Percentiles rank a stretch among this genome's conserved stretches.
These are phyloP conservation scores for Acorus calamus DNA, from an alignment of 106 monocot species.

Conservation along the genomic window DNA sequence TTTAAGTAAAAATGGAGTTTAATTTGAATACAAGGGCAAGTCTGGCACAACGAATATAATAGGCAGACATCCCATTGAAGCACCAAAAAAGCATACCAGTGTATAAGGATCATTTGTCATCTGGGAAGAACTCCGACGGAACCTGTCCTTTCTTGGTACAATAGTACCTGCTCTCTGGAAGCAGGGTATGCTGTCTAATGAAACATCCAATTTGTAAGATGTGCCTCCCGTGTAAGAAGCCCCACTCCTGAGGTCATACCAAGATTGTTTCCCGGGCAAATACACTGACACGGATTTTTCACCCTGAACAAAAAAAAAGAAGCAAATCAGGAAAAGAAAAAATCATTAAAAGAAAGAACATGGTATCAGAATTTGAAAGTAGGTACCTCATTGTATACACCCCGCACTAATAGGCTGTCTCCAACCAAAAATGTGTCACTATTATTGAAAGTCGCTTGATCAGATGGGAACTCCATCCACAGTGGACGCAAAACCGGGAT, in stretches of 20 bases:
- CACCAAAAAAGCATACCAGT: conserved; percentile 45
- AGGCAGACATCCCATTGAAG: background rate
- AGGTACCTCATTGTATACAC: conserved; percentile 73
- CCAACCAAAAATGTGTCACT: conserved; percentile 93
- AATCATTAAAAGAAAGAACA: background rate
- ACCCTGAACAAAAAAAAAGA: conserved; percentile 26
- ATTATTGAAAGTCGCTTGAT: conserved; percentile 72
- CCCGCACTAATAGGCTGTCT: conserved; percentile 71
- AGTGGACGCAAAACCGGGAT: conserved; percentile 85
- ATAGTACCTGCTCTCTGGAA: conserved; percentile 92
- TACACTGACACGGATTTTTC: conserved; percentile 77
- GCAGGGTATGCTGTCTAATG: conserved; percentile 83
- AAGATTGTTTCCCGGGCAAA: conserved; percentile 56
- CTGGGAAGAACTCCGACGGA: conserved; percentile 84
- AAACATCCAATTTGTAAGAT: conserved; percentile 60
- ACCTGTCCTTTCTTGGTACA: conserved; percentile 81
- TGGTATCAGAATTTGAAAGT: background rate
- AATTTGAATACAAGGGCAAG: no score
- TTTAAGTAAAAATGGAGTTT: no score
- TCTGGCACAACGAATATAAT: no score
- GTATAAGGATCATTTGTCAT: conserved; percentile 93
- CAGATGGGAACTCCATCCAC: conserved; percentile 88
- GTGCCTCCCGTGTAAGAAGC: conserved; percentile 45
- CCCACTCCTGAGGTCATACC: conserved; percentile 81
- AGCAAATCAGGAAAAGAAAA: background rate